Evolutionary conservation across 176 grass and related monocot species (phyloP), one percentile per base, ranked within the genome.

Genomic region (Aegilops speltoides): DNA sequence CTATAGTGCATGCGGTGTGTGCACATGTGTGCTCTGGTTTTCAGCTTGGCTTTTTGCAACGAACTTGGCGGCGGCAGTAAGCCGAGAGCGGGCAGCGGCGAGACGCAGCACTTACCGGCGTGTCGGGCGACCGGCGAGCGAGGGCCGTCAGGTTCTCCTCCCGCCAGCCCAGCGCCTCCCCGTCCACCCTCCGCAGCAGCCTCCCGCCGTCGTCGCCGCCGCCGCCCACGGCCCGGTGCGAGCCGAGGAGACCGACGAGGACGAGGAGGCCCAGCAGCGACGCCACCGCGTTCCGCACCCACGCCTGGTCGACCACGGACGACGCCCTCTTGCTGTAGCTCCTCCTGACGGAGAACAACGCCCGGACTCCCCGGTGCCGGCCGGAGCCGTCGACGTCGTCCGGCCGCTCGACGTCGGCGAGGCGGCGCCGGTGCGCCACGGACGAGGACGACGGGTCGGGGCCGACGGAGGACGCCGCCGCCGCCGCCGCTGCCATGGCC

Each of bases 371-470:
- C 70, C 82, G 33, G 73, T 17, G 23, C 10, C 63, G 33, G 32
- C 24, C 26, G 83, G 29, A 40, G 9, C 68, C n/a, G 28, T 52
- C 48, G 48, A 0, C 48, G 48, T 54, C 50, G 16, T 54, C 80
- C 75, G 79, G 75, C 11, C 66, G 79, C 86, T 87, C 86, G n/a
- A 87, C 80, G 77, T 89, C 88, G 20, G 52, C 10, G 2, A 80
- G 89, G 75, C 89, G 89, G 33, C 89, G 85, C 2, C 85, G 89
- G 80, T 87, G 85, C 66, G 89, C 57, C 32, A 59, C 25, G 40
- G 65, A 73, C 40, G 73, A 76, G 24, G 56, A 73, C 6, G 45
- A 76, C 25, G 24, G 60, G 41, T 86, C 56, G 8, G 73, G 10
- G 73, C 73, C 63, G 79, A 36, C 29, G 46, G 64, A 54, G 11